A percentile compares a stretch with the other conserved stretches of the same genome.
Conservation (phyloP, 345 rosid species). For the Citrus medica region DNA sequence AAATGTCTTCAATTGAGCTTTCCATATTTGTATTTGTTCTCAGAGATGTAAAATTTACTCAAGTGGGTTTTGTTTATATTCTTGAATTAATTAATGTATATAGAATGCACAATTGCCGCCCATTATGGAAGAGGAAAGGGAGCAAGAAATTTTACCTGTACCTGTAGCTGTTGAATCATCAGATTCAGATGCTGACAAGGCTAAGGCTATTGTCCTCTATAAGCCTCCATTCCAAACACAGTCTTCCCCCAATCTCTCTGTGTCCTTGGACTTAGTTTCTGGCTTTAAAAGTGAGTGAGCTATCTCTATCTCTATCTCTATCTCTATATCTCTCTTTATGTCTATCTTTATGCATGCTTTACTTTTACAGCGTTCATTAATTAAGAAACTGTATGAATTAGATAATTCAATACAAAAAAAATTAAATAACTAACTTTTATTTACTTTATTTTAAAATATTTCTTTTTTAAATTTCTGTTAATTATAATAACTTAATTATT, state of each 20-base stretch:
- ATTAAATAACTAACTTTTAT: too few relatives aligned
- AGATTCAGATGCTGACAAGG: neutral
- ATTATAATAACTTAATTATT: too few relatives aligned
- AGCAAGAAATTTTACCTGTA: constrained; percentile 1
- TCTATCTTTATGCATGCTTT: neutral
- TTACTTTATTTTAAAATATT: too few relatives aligned
- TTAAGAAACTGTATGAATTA: too few relatives aligned
- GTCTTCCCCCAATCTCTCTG: constrained; percentile 23
- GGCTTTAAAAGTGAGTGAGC: constrained; percentile 48
- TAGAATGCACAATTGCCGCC: constrained; percentile 60
- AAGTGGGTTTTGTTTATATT: neutral
- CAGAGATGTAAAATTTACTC: neutral
- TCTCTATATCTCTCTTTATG: neutral
- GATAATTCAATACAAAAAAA: too few relatives aligned
- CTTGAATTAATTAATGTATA: neutral
- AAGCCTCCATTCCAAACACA: constrained; percentile 36
- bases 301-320: neutral
- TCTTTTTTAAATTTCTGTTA: too few relatives aligned
- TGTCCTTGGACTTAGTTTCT: constrained; percentile 40
- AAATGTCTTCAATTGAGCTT: neutral
- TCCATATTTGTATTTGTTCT: neutral
- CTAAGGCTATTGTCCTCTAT: constrained; percentile 60
- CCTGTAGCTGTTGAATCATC: neutral
- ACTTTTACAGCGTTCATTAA: neutral
- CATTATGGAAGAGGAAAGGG: constrained; percentile 66